Conservation (phyloP, 768 basidiomycete species). For the Favolaschia claudopus region DNA sequence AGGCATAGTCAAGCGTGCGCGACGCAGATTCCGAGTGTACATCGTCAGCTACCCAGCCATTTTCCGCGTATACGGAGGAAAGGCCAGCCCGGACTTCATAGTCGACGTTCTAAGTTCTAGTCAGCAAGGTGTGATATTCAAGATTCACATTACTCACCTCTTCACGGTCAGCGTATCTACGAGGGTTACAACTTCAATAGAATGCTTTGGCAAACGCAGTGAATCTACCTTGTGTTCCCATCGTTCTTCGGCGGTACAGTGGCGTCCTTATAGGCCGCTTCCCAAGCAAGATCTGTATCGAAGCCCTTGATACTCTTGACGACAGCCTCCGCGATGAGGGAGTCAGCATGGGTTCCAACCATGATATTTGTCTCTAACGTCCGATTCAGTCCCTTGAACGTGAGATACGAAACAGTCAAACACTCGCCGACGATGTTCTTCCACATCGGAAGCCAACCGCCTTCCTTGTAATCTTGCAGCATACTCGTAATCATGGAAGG, state of each 20-base stretch:
- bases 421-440: conserved; percentile 78
- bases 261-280: conserved; percentile 79
- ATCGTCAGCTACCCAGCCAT: conserved; percentile 83
- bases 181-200: conserved; percentile 1
- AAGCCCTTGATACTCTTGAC: conserved; percentile 71
- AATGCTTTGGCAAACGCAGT: not conserved
- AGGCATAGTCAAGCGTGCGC: conserved; percentile 81
- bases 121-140: not conserved
- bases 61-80: conserved; percentile 67
- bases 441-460: conserved; percentile 92
- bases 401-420: no score
- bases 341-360: conserved; percentile 85
- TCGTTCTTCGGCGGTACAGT: conserved; percentile 69
- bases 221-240: conserved; percentile 53
- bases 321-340: conserved; percentile 75
- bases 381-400: no score
- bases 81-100: conserved; percentile 86
- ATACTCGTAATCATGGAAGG: conserved; percentile 81
- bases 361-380: conserved; percentile 80
- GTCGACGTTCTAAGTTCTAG: conserved; percentile 60
- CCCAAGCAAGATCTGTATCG: conserved; percentile 70
- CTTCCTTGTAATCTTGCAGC: conserved; percentile 79
- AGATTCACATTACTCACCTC: conserved; percentile 57
- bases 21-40: conserved; percentile 83
- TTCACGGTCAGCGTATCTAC: conserved; percentile 74